phyloP scores from a whole-genome alignment of 495 filamentous ascomycete species.

The Aspergillus conjunctus region DNA sequence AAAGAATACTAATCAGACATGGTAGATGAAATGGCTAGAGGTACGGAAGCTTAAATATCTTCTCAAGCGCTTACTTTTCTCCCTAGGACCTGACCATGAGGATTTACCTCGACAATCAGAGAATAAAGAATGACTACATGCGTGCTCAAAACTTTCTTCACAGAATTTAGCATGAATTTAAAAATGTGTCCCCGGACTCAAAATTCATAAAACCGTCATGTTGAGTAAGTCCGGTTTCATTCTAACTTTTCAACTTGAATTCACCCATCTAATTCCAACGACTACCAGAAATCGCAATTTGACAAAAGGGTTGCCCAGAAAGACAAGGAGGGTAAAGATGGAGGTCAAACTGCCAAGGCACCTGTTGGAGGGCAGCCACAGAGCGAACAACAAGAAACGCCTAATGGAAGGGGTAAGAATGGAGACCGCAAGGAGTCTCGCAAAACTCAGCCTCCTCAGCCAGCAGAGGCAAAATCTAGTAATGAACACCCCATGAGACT shows the following conservation, averaged over 20 bases:
- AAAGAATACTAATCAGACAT: background rate
- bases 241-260: background rate
- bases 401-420: background rate
- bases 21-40: conserved; percentile 10
- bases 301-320: background rate
- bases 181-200: background rate
- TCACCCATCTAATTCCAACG: background rate
- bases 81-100: conserved; percentile 1
- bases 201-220: conserved; percentile 12
- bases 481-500: background rate
- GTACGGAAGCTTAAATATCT: background rate
- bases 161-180: conserved; percentile 5
- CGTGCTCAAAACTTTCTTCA: conserved; percentile 6
- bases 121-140: background rate
- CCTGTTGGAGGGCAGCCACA: background rate
- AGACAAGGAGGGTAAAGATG: background rate
- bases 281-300: background rate
- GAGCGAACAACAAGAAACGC: background rate
- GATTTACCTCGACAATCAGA: background rate
- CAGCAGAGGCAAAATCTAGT: background rate
- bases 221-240: background rate
- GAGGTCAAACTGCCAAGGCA: background rate
- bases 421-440: background rate
- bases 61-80: background rate
- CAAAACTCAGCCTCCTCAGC: background rate